Percentiles rank a stretch among this genome's conserved stretches.
These are phyloP conservation scores for Debaryomyces psychrophilus DNA, from an alignment of 1,139 yeast genomes.

Conservation along the genomic window DNA sequence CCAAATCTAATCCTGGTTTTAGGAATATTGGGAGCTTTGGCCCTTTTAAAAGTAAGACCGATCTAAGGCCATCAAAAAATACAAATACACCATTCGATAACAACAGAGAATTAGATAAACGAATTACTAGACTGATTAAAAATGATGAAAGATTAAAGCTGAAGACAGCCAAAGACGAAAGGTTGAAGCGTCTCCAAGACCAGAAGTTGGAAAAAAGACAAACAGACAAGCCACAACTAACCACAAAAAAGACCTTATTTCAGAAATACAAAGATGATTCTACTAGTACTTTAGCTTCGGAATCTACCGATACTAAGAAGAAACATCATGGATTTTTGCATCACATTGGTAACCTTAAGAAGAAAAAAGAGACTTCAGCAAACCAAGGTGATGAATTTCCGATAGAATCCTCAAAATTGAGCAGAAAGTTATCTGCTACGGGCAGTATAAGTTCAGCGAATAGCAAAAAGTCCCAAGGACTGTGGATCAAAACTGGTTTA, in stretches of 20 bases:
- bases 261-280: slow-evolving; percentile 1
- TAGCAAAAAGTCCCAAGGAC: slow-evolving; percentile 19
- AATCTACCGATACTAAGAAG: slow-evolving; percentile 17
- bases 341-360: slow-evolving; percentile 18
- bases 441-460: slow-evolving; percentile 24
- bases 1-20: slow-evolving; percentile 29
- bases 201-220: slow-evolving; percentile 20
- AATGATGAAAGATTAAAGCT: slow-evolving; percentile 32
- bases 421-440: slow-evolving; percentile 20
- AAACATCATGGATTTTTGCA: slow-evolving; percentile 33
- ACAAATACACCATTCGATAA: not conserved
- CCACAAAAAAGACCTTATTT: slow-evolving; percentile 3
- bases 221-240: slow-evolving; percentile 15
- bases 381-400: slow-evolving; percentile 16
- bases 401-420: slow-evolving; percentile 16
- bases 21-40: slow-evolving; percentile 31
- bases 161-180: slow-evolving; percentile 28
- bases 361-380: slow-evolving; percentile 17
- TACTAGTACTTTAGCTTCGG: not conserved
- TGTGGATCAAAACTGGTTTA: slow-evolving; percentile 8
- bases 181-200: slow-evolving; percentile 15
- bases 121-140: slow-evolving; percentile 33
- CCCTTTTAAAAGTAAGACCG: slow-evolving; percentile 26
- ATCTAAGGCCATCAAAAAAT: not conserved
- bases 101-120: slow-evolving; percentile 36